Conservation (phyloP, 371 early-diverging fungal genomes). For the Mortierella sp. region DNA sequence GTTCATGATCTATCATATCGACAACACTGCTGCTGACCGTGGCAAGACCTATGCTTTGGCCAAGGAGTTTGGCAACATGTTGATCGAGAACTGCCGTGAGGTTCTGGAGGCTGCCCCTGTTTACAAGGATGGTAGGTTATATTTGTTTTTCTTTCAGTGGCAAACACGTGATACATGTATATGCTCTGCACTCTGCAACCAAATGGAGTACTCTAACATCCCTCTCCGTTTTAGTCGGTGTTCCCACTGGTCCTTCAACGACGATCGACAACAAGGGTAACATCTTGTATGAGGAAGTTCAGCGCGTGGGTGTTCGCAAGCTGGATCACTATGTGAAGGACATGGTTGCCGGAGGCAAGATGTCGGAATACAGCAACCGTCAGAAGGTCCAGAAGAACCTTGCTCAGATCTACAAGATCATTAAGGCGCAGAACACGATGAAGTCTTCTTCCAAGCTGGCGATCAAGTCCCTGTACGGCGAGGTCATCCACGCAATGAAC, state of each 20-base stretch:
- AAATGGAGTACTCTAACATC: too few species aligned
- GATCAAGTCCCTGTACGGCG: conserved; percentile 77
- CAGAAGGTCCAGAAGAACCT: conserved; percentile 84
- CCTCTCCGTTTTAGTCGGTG: conserved; percentile 56
- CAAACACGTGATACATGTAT: background rate
- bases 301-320: conserved; percentile 74
- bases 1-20: conserved; percentile 90
- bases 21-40: conserved; percentile 77
- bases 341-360: conserved; percentile 77
- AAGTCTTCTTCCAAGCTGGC: conserved; percentile 79
- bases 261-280: conserved; percentile 83
- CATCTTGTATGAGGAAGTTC: conserved; percentile 85
- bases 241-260: conserved; percentile 88
- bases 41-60: conserved; percentile 88
- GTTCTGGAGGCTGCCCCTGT: conserved; percentile 83
- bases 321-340: conserved; percentile 77
- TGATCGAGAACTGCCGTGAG: conserved; percentile 90
- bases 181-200: background rate
- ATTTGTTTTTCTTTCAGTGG: background rate
- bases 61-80: conserved; percentile 81
- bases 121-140: conserved; percentile 83
- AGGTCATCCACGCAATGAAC: conserved; percentile 79
- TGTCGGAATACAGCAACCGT: conserved; percentile 76
- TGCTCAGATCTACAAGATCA: conserved; percentile 82
- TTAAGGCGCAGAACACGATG: conserved; percentile 79